phyloP scores from a whole-genome alignment of 176 grass and related monocot species.

The Cenchrus americanus region DNA sequence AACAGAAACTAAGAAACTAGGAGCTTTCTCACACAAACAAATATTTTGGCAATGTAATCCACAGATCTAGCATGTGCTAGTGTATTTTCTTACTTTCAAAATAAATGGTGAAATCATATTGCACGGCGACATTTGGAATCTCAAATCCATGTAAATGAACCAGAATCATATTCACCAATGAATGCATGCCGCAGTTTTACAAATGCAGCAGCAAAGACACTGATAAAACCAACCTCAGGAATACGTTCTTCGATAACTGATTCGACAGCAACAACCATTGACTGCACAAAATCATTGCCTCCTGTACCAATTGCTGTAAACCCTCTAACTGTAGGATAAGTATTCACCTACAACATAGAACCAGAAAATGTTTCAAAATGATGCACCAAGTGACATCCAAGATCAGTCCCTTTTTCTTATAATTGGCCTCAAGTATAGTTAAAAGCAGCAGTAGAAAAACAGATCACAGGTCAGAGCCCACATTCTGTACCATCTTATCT shows the following conservation, averaged over 20 bases:
- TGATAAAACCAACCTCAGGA: conserved; percentile 57
- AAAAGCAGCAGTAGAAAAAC: background rate
- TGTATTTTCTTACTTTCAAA: background rate
- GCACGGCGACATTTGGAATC: background rate
- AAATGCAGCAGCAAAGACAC: background rate
- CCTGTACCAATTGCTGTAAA: conserved; percentile 86
- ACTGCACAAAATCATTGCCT: conserved; percentile 86
- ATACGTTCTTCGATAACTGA: conserved; percentile 67
- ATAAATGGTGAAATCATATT: background rate
- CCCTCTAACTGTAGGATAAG: conserved; percentile 72
- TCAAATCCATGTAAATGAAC: background rate
- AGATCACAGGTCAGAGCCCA: background rate
- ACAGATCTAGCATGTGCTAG: background rate
- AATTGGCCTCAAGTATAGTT: background rate
- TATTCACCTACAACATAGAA: conserved; percentile 58
- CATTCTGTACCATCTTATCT: background rate
- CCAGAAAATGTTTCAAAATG: background rate
- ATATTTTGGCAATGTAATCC: background rate
- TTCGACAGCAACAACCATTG: conserved; percentile 83
- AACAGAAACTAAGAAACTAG: background rate
- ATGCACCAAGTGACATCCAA: background rate
- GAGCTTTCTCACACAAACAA: background rate
- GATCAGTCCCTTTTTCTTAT: background rate
- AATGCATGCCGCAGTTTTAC: background rate
- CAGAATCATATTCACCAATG: conserved; percentile 11